These are phyloP conservation scores for Epichloe gansuensis DNA, from an alignment of 2,329 filamentous ascomycete genomes.

Conservation along the genomic window DNA sequence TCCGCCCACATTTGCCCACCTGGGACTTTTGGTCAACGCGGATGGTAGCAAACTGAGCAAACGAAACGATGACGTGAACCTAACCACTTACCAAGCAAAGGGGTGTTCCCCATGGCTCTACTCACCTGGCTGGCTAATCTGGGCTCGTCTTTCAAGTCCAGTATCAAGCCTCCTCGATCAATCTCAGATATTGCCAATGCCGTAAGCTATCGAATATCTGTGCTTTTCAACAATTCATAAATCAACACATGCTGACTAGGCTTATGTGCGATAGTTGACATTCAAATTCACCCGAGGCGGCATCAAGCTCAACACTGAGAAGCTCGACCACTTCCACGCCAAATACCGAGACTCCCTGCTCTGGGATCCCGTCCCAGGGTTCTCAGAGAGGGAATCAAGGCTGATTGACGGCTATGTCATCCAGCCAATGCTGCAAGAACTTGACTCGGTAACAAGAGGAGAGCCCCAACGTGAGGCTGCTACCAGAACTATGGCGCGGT, in stretches of 20 bases:
- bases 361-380: constrained; percentile 11
- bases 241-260: constrained; percentile 13
- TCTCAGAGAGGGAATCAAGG: constrained; percentile 11
- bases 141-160: constrained; percentile 21
- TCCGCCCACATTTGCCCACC: constrained; percentile 65
- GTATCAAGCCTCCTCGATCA: constrained; percentile 24
- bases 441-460: constrained; percentile 13
- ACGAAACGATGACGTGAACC: constrained; percentile 46
- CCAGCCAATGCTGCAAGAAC: constrained; percentile 12
- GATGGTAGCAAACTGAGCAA: constrained; percentile 78
- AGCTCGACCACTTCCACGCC: constrained; percentile 69
- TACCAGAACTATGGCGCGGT: constrained; percentile 12
- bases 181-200: constrained; percentile 58
- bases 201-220: constrained; percentile 30
- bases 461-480: background rate
- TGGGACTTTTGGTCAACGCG: constrained; percentile 59
- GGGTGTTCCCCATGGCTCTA: constrained; percentile 38
- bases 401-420: constrained; percentile 15
- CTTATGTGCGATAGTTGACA: constrained; percentile 44
- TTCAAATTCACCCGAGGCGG: constrained; percentile 88
- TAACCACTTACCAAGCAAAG: constrained; percentile 37
- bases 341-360: constrained; percentile 38
- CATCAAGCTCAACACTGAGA: constrained; percentile 68
- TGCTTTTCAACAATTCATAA: too few species aligned
- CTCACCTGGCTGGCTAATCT: constrained; percentile 76